Evolutionary conservation across 2,329 filamentous ascomycete genomes (phyloP).

Genomic region (Xylariaceae sp.): DNA sequence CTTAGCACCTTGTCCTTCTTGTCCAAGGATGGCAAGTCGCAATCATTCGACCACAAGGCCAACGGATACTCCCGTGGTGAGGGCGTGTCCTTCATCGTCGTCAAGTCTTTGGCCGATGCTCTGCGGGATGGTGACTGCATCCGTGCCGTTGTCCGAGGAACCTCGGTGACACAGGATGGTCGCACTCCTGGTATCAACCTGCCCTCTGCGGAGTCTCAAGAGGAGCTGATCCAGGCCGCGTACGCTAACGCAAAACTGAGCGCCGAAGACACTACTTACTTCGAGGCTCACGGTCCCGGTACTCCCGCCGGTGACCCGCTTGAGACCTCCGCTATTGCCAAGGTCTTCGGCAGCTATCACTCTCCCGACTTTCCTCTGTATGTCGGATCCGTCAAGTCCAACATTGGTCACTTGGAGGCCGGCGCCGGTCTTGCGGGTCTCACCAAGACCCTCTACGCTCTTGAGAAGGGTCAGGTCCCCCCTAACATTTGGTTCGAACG

Average conservation of each 20-base stretch:
- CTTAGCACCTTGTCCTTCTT: constrained; percentile 27
- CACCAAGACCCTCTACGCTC: constrained; percentile 24
- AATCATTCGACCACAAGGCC: constrained; percentile 27
- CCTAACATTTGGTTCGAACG: constrained; percentile 28
- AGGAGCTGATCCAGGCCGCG: constrained; percentile 33
- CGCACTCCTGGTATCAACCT: constrained; percentile 37
- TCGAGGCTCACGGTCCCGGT: constrained; percentile 37
- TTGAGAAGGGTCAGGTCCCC: constrained; percentile 27
- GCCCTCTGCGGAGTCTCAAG: constrained; percentile 31
- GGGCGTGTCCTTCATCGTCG: constrained; percentile 41
- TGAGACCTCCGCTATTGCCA: constrained; percentile 36
- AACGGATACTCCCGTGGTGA: constrained; percentile 43
- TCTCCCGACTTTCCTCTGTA: constrained; percentile 18
- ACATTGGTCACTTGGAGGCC: constrained; percentile 27
- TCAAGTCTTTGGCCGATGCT: constrained; percentile 46
- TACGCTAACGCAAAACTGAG: constrained; percentile 30
- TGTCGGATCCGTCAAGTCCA: constrained; percentile 28
- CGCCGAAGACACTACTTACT: constrained; percentile 28
- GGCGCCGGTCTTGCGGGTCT: constrained; percentile 27
- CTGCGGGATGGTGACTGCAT: constrained; percentile 42
- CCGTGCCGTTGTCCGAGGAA: constrained; percentile 36
- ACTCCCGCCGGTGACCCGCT: constrained; percentile 39
- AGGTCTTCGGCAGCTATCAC: constrained; percentile 27
- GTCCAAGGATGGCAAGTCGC: constrained; percentile 25
- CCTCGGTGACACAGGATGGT: constrained; percentile 42